These are phyloP conservation scores for Pythium sukuiense DNA, from an alignment of 352 stramenopile species.

Conservation along the genomic window DNA sequence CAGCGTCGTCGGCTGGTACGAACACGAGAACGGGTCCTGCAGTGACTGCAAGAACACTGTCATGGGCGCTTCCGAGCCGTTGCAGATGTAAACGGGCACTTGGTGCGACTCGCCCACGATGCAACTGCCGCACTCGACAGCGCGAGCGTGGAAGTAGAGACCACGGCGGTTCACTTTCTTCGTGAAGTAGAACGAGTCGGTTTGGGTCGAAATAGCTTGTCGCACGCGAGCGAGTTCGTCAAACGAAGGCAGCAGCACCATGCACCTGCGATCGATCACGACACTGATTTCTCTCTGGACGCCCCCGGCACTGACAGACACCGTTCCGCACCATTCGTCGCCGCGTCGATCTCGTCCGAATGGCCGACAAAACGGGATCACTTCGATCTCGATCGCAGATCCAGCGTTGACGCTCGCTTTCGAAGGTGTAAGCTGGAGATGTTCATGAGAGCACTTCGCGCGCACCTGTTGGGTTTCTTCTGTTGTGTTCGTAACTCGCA, in stretches of 20 bases:
- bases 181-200: conserved; percentile 86
- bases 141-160: conserved; percentile 81
- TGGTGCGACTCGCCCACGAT: conserved; percentile 71
- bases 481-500: conserved; percentile 67
- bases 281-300: conserved; percentile 63
- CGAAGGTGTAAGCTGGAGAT: conserved; percentile 48
- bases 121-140: conserved; percentile 81
- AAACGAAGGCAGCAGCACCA: conserved; percentile 50
- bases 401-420: conserved; percentile 46
- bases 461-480: conserved; percentile 47
- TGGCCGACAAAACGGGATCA: conserved; percentile 61
- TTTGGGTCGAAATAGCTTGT: conserved; percentile 69
- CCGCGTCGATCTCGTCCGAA: conserved; percentile 19
- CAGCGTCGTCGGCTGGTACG: conserved; percentile 77
- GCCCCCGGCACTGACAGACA: conserved; percentile 60
- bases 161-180: conserved; percentile 71
- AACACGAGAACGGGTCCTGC: conserved; percentile 73
- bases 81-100: conserved; percentile 86
- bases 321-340: conserved; percentile 61
- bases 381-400: conserved; percentile 42
- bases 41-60: conserved; percentile 84
- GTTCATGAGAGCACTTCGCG: conserved; percentile 52
- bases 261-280: conserved; percentile 43
- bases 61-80: conserved; percentile 75
- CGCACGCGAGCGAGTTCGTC: conserved; percentile 59